phyloP scores from a whole-genome alignment of 2,329 filamentous ascomycete genomes.

The Phyllosticta citriasiana region DNA sequence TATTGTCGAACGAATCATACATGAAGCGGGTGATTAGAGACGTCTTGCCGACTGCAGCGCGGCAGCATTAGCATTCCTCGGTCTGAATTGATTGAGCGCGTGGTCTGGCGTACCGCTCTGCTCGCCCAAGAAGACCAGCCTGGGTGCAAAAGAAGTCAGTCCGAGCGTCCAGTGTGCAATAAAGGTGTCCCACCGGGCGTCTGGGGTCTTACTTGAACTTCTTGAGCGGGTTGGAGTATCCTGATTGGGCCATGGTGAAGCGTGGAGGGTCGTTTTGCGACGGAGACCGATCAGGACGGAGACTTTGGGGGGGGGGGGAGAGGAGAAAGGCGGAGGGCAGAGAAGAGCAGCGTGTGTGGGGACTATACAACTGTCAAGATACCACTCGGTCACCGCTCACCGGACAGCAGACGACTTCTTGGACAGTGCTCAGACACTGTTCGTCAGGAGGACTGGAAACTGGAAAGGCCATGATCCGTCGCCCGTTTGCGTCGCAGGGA shows the following conservation, averaged over 20 bases:
- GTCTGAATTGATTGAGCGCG: constrained; percentile 3
- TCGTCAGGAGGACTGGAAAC: constrained; percentile 2
- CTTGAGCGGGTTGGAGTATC: constrained; percentile 97
- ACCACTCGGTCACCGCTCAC: constrained; percentile 1
- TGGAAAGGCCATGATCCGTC: not conserved
- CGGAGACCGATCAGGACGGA: constrained; percentile 6
- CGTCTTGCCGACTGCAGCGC: constrained; percentile 77
- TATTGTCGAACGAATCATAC: constrained; percentile 99
- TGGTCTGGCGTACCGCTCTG: constrained; percentile 70
- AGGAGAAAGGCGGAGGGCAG: constrained; percentile 6
- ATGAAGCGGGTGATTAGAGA: constrained; percentile 98
- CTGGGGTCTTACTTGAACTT: constrained; percentile 76
- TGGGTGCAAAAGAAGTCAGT: constrained; percentile 26
- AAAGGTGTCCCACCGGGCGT: not conserved
- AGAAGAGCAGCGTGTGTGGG: constrained; percentile 10
- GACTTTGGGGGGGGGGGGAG: constrained; percentile 6
- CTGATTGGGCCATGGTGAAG: constrained; percentile 66
- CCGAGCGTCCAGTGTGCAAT: not conserved
- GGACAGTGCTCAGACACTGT: constrained; percentile 5
- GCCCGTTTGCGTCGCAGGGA: constrained; percentile 5
- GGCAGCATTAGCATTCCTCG: constrained; percentile 12
- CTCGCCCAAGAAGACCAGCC: constrained; percentile 94
- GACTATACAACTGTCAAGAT: constrained; percentile 11
- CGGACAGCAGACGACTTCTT: not conserved
- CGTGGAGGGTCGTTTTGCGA: constrained; percentile 6